These are phyloP conservation scores for Centrapalus pauciflorus DNA, from an alignment of 129 eudicot species.

Conservation along the genomic window DNA sequence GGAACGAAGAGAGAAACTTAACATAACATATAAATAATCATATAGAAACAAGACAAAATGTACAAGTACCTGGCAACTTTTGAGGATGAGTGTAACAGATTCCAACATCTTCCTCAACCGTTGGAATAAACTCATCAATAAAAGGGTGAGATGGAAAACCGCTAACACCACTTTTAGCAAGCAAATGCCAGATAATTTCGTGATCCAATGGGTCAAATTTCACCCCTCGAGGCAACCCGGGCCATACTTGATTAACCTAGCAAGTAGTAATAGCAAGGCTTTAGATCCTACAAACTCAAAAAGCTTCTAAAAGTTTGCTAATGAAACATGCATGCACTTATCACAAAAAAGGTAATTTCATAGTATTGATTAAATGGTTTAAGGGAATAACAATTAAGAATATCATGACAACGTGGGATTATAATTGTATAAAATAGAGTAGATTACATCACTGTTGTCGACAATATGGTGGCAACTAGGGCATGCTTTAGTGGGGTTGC, in stretches of 20 bases:
- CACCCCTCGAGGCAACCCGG: slow-evolving; percentile 92
- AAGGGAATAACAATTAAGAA: neutral
- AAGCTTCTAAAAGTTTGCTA: neutral
- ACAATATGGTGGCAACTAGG: slow-evolving; percentile 68
- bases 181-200: slow-evolving; percentile 84
- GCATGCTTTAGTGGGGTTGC: slow-evolving; percentile 84
- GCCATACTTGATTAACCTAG: slow-evolving; percentile 86
- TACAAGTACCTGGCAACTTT: slow-evolving; percentile 69
- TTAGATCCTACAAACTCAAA: neutral
- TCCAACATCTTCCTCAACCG: slow-evolving; percentile 83
- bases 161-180: slow-evolving; percentile 61
- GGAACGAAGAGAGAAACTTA: neutral
- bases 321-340: neutral
- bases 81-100: slow-evolving; percentile 96
- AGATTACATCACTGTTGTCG: slow-evolving; percentile 83
- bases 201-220: slow-evolving; percentile 94
- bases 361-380: neutral
- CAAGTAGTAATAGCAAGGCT: neutral
- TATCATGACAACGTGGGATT: neutral
- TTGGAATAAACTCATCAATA: slow-evolving; percentile 75
- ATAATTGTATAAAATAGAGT: slow-evolving; percentile 7
- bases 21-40: neutral
- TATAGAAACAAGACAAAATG: neutral
- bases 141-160: slow-evolving; percentile 68
- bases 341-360: neutral